These are phyloP conservation scores for Fusarium compactum DNA, from an alignment of 2,329 filamentous ascomycete species.

Conservation along the genomic window DNA sequence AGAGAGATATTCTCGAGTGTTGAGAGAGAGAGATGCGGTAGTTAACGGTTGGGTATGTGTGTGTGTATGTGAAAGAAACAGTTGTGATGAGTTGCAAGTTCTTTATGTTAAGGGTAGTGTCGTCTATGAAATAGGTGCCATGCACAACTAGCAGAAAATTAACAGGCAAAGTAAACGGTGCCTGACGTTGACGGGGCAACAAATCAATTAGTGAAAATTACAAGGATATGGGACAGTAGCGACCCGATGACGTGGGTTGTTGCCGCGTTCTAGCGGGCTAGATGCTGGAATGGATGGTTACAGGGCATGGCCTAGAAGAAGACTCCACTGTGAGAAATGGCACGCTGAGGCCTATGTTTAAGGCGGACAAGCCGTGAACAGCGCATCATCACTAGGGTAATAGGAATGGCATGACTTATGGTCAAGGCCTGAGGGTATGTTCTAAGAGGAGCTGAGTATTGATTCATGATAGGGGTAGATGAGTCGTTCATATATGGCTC, in stretches of 20 bases:
- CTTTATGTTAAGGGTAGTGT: conserved; percentile 28
- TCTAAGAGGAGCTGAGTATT: not conserved
- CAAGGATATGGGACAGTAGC: conserved; percentile 16
- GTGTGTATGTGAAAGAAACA: conserved; percentile 14
- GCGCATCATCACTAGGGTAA: conserved; percentile 44
- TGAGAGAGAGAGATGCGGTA: not conserved
- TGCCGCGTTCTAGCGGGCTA: conserved; percentile 21
- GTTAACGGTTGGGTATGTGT: conserved; percentile 3
- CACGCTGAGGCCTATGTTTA: conserved; percentile 23
- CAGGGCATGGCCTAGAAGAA: not conserved
- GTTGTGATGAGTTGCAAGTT: conserved; percentile 17
- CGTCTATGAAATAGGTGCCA: conserved; percentile 26
- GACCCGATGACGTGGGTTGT: conserved; percentile 20
- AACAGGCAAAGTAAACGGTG: conserved; percentile 42
- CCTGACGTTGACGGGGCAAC: conserved; percentile 46
- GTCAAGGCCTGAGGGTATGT: not conserved
- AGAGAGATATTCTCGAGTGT: conserved; percentile 4
- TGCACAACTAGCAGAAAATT: conserved; percentile 36
- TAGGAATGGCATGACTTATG: conserved; percentile 35
- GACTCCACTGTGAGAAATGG: conserved; percentile 35
- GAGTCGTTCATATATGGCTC: not conserved
- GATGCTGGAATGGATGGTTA: conserved; percentile 28
- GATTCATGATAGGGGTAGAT: conserved; percentile 14
- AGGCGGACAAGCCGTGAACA: conserved; percentile 31
- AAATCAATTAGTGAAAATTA: conserved; percentile 25